Evolutionary conservation across 176 grass and related monocot species (phyloP).

Genomic region (Lolium multiflorum): DNA sequence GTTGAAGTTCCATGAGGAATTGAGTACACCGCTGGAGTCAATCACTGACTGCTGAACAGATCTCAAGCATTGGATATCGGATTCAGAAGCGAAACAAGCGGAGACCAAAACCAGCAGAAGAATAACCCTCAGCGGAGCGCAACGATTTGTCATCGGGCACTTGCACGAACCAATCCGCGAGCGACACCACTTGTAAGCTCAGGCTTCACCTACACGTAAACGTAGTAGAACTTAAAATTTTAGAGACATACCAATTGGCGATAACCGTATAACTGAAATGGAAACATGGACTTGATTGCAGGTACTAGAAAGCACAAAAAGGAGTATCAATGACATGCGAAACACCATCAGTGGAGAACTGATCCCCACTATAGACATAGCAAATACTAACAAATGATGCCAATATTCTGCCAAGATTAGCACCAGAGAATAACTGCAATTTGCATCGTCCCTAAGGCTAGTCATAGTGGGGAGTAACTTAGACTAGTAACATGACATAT

Average conservation of each 20-base stretch:
- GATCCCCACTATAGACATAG: conserved; percentile 35
- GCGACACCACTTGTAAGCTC: not conserved
- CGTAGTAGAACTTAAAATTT: not conserved
- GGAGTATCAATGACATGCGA: not conserved
- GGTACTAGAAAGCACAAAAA: not conserved
- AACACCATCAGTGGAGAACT: conserved; percentile 28
- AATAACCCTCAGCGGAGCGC: conserved; percentile 38
- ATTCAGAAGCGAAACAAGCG: conserved; percentile 44
- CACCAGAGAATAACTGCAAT: conserved; percentile 11
- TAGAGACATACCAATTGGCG: not conserved
- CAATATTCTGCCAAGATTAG: not conserved
- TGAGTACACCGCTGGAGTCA: conserved; percentile 56
- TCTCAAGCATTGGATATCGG: conserved; percentile 63
- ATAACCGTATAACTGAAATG: not conserved
- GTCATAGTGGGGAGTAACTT: too few relatives aligned
- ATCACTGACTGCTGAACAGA: conserved; percentile 38
- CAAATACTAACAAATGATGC: conserved; percentile 3
- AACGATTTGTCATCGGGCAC: conserved; percentile 44
- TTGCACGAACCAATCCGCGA: not conserved
- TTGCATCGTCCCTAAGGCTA: too few relatives aligned
- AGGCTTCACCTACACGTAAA: conserved; percentile 40
- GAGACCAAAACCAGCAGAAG: conserved; percentile 21
- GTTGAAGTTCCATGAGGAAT: conserved; percentile 58
- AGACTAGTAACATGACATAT: too few relatives aligned
- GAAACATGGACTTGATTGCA: conserved; percentile 17